A percentile compares a stretch with the other conserved stretches of the same genome.
Conservation (phyloP, 371 early-diverging fungal species). For the Circinella umbellata region DNA sequence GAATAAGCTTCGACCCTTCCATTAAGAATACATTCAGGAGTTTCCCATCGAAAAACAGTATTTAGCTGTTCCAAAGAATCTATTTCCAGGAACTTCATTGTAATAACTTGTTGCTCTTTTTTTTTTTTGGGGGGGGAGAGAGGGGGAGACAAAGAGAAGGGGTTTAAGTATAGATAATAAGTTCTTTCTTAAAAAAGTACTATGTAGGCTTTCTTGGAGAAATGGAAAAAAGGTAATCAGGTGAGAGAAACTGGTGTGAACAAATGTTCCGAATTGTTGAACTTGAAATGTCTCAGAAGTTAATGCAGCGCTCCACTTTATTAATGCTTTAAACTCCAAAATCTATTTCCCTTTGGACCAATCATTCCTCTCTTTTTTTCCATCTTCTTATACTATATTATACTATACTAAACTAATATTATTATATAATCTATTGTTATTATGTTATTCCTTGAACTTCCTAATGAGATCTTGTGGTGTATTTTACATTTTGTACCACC, state of each 20-base stretch:
- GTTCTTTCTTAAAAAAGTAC: too few species aligned
- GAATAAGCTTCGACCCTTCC: conserved; percentile 92
- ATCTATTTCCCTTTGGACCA: background rate
- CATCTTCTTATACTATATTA: too few species aligned
- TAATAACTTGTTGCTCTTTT: too few species aligned
- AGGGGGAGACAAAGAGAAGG: too few species aligned
- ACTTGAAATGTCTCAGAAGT: background rate
- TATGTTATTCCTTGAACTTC: conserved; percentile 4
- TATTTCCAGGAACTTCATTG: conserved; percentile 53
- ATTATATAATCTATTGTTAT: background rate
- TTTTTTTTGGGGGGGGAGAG: too few species aligned
- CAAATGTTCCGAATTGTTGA: background rate
- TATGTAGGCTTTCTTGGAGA: too few species aligned
- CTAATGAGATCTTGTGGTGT: conserved; percentile 13
- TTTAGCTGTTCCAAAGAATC: conserved; percentile 61
- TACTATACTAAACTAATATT: background rate
- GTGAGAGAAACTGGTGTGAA: background rate
- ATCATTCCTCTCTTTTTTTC: too few species aligned
- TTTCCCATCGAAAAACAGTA: conserved; percentile 62
- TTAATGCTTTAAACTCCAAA: background rate
- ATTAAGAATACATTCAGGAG: conserved; percentile 62
- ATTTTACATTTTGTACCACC: conserved; percentile 13
- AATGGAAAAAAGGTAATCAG: too few species aligned
- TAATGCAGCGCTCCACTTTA: conserved; percentile 2
- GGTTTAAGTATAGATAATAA: too few species aligned